Percentiles rank a stretch among this genome's conserved stretches.
These are phyloP conservation scores for Lanzia echinophila DNA, from an alignment of 2,329 filamentous ascomycete species.

Conservation along the genomic window DNA sequence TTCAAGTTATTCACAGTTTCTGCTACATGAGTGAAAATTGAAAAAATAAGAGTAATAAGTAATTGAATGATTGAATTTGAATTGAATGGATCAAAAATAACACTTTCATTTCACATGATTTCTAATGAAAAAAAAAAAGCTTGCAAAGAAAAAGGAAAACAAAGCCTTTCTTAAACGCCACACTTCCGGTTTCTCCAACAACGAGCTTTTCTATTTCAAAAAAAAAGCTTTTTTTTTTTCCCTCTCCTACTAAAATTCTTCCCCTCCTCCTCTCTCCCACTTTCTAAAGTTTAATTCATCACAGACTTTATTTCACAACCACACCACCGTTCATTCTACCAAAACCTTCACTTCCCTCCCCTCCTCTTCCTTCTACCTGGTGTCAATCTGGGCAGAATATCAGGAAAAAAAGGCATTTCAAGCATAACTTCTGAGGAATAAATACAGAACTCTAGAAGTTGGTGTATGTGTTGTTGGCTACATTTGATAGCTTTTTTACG, in stretches of 20 bases:
- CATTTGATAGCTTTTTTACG: slow-evolving; percentile 1
- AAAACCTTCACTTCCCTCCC: too few species aligned
- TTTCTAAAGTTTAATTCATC: too few species aligned
- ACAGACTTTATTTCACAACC: too few species aligned
- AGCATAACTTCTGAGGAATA: too few species aligned
- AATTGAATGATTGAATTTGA: too few species aligned
- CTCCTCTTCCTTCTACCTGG: too few species aligned
- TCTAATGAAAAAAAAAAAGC: not conserved
- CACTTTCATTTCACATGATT: not conserved
- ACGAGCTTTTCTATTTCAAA: not conserved
- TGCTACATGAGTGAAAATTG: not conserved
- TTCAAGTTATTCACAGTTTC: not conserved
- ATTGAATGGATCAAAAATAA: too few species aligned
- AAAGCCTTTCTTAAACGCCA: not conserved
- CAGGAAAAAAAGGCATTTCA: not conserved
- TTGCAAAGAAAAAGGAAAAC: not conserved
- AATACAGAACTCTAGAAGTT: too few species aligned
- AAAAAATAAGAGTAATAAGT: not conserved
- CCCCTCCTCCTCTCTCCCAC: not conserved
- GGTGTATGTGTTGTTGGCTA: not conserved
- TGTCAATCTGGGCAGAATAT: too few species aligned
- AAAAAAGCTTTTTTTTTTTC: not conserved
- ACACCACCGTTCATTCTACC: too few species aligned
- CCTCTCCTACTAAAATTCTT: not conserved
- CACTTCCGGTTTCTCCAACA: slow-evolving; percentile 9